A percentile compares a stretch with the other conserved stretches of the same genome.
These are phyloP conservation scores for Blastomyces emzantsi DNA, from an alignment of 2,329 filamentous ascomycete species.

Conservation along the genomic window DNA sequence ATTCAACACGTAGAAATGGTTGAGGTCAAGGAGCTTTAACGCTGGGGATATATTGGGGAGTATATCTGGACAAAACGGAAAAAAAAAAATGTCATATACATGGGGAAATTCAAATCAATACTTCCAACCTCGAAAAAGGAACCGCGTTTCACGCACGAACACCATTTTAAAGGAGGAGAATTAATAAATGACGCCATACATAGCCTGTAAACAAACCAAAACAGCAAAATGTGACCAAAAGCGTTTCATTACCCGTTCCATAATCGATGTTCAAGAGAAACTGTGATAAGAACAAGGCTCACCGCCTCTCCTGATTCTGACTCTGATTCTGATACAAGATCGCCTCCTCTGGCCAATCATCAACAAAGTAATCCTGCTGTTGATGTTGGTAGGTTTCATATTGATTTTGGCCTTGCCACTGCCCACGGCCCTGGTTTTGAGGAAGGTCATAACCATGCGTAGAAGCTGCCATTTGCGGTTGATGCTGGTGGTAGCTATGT, in stretches of 20 bases:
- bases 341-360: constrained; percentile 36
- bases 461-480: neutral
- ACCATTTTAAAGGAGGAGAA: neutral
- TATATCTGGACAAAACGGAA: neutral
- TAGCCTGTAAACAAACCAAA: neutral
- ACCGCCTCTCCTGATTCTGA: neutral
- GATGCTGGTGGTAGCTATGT: constrained; percentile 16
- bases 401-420: neutral
- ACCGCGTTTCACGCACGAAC: neutral
- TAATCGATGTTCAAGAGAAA: neutral
- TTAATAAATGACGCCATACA: neutral
- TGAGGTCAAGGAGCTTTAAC: neutral
- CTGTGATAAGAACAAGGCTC: neutral
- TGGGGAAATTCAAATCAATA: neutral
- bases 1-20: neutral
- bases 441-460: neutral
- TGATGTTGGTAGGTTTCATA: constrained; percentile 9
- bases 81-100: neutral
- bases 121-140: neutral
- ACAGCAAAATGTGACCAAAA: neutral
- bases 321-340: constrained; percentile 29
- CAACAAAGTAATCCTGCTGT: constrained; percentile 20
- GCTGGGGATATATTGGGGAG: neutral
- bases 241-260: neutral
- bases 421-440: neutral